Conservation (phyloP, 352 stramenopile genomes). For the Phytopythium vexans region DNA sequence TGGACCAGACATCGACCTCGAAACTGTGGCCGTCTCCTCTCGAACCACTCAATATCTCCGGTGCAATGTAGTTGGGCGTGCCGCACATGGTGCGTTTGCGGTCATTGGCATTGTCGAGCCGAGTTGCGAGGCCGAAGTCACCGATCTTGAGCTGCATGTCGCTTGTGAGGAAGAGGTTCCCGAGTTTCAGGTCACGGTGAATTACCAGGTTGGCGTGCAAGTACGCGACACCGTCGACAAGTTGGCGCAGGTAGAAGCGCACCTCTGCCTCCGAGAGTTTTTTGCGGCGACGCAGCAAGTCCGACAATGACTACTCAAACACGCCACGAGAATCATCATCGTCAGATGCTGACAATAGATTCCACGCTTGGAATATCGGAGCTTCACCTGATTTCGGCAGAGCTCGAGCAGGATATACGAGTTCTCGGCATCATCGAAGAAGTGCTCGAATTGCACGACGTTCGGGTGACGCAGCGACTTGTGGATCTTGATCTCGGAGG, state of each 20-base stretch:
- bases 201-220: slow-evolving; percentile 94
- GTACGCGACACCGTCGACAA: slow-evolving; percentile 93
- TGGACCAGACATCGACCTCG: slow-evolving; percentile 98
- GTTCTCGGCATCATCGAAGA: slow-evolving; percentile 97
- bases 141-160: slow-evolving; percentile 96
- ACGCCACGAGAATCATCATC: background rate
- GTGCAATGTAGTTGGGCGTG: slow-evolving; percentile 93
- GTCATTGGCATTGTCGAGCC: slow-evolving; percentile 84
- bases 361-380: background rate
- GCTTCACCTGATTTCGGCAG: slow-evolving; percentile 89
- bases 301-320: slow-evolving; percentile 89
- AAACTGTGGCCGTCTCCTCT: slow-evolving; percentile 93
- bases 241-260: slow-evolving; percentile 90
- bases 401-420: slow-evolving; percentile 98
- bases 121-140: slow-evolving; percentile 93
- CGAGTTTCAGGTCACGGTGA: slow-evolving; percentile 97
- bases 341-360: background rate
- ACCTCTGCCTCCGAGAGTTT: slow-evolving; percentile 94
- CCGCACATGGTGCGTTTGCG: slow-evolving; percentile 96
- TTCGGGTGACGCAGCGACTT: slow-evolving; percentile 92
- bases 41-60: slow-evolving; percentile 91
- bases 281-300: slow-evolving; percentile 95
- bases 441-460: slow-evolving; percentile 97
- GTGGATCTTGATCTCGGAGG: slow-evolving; percentile 99
- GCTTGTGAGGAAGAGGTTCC: slow-evolving; percentile 96